These are phyloP conservation scores for Powellomyces hirtus DNA, from an alignment of 192 early-diverging fungal species.

Conservation along the genomic window DNA sequence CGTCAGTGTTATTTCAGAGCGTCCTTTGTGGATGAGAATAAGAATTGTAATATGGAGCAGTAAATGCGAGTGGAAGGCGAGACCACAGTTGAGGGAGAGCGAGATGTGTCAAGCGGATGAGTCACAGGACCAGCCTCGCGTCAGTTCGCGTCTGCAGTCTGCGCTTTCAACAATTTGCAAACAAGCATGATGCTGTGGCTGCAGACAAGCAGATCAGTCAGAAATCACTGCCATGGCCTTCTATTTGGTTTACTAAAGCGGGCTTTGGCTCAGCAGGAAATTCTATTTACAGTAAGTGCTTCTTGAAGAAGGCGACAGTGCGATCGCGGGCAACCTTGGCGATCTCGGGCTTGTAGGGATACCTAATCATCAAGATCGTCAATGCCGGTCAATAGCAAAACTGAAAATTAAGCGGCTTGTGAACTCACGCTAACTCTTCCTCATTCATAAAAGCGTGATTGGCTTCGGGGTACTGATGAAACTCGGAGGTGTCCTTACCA, in stretches of 20 bases:
- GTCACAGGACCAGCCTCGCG: not conserved
- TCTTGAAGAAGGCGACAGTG: conserved; percentile 30
- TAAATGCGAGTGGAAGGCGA: not conserved
- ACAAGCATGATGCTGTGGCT: too few species aligned
- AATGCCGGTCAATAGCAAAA: not conserved
- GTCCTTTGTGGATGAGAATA: not conserved
- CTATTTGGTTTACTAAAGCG: too few species aligned
- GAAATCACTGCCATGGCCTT: too few species aligned
- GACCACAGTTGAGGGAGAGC: not conserved
- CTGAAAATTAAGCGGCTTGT: not conserved
- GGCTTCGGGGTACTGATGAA: conserved; percentile 28
- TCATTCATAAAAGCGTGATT: conserved; percentile 41
- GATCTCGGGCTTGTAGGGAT: conserved; percentile 25
- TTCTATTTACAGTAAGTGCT: not conserved
- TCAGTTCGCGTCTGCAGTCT: not conserved
- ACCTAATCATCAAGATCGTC: not conserved
- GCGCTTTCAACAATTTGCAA: too few species aligned
- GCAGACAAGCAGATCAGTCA: too few species aligned
- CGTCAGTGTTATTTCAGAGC: not conserved
- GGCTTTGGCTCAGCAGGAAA: too few species aligned
- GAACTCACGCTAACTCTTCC: not conserved
- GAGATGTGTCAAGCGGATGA: not conserved
- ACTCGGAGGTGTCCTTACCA: conserved; percentile 24
- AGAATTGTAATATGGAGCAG: too few species aligned
- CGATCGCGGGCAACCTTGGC: conserved; percentile 26